Percentiles rank a stretch among this genome's conserved stretches.
Conservation (phyloP, 306 rosid species). For the Prunus mongolica region DNA sequence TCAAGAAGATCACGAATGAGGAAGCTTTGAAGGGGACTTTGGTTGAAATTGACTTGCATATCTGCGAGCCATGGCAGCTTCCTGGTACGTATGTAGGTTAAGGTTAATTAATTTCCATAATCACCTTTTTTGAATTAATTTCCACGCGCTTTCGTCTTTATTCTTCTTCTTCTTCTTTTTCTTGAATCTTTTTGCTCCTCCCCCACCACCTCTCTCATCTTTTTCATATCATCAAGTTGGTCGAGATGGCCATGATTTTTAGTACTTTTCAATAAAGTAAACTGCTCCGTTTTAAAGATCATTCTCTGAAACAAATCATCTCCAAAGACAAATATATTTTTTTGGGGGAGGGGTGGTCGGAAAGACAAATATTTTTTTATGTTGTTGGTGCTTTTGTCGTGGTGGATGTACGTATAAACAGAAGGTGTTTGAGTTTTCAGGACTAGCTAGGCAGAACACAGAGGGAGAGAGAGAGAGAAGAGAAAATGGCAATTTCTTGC, state of each 20-base stretch:
- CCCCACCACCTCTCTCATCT: neutral
- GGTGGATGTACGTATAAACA: neutral
- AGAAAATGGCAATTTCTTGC: neutral
- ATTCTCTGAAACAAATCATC: neutral
- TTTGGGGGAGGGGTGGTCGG: neutral
- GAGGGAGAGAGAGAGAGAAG: neutral
- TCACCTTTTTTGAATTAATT: neutral
- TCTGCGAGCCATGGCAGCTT: conserved; percentile 99
- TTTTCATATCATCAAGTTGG: neutral
- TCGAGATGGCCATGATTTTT: neutral
- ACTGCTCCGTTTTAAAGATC: neutral
- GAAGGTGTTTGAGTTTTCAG: neutral
- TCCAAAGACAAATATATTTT: neutral
- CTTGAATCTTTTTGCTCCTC: neutral
- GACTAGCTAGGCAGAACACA: too few relatives aligned
- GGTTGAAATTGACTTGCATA: conserved; percentile 88
- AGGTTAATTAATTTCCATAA: neutral
- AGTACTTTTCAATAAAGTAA: neutral
- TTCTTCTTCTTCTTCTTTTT: neutral
- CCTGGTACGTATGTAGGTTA: conserved; percentile 53
- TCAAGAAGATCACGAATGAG: conserved; percentile 80
- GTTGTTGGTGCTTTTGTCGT: neutral
- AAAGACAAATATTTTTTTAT: neutral
- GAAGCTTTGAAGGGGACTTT: conserved; percentile 76
- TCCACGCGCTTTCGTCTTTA: neutral